Conservation (phyloP, 352 stramenopile genomes). For the Aphanomyces stellatus region DNA sequence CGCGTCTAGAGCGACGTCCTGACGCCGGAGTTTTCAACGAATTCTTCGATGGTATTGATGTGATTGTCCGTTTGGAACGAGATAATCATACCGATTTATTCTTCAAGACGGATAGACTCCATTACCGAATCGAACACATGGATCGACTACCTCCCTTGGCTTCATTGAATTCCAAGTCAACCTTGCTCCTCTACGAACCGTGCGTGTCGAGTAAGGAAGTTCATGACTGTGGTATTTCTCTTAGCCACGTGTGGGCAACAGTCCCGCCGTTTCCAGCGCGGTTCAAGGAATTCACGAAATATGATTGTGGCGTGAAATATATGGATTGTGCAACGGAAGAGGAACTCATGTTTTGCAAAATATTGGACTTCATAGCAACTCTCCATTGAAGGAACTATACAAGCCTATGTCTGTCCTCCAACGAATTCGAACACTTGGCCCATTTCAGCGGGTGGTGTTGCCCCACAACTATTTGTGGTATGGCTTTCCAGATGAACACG, state of each 20-base stretch:
- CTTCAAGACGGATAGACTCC: background rate
- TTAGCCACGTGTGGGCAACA: background rate
- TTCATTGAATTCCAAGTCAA: background rate
- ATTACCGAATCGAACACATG: background rate
- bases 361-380: background rate
- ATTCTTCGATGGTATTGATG: background rate
- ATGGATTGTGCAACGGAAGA: background rate
- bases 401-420: background rate
- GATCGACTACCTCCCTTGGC: background rate
- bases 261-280: background rate
- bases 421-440: background rate
- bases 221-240: background rate
- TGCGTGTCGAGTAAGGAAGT: background rate
- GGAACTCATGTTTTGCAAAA: background rate
- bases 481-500: background rate
- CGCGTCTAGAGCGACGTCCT: background rate
- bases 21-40: background rate
- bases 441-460: background rate
- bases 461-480: background rate
- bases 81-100: background rate
- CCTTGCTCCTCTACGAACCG: background rate
- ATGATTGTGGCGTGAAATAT: background rate
- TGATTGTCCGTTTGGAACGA: background rate
- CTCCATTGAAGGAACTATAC: background rate
- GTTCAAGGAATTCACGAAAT: background rate